These are phyloP conservation scores for Kurtzmaniella quercitrusa DNA, from an alignment of 1,139 yeast genomes.

Conservation along the genomic window DNA sequence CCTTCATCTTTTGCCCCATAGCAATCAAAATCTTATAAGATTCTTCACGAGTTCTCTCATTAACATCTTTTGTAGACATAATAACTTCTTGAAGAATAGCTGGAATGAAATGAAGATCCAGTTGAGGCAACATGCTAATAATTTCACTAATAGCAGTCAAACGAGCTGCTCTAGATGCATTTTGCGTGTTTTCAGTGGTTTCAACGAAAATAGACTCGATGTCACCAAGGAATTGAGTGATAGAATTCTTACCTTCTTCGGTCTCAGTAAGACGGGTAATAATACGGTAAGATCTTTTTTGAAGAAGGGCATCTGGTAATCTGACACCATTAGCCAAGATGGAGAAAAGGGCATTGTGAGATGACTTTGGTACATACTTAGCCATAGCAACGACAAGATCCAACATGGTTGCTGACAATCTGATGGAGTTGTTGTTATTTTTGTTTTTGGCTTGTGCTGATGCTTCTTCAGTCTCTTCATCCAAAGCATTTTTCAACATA, in stretches of 20 bases:
- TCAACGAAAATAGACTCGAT: slow-evolving; percentile 59
- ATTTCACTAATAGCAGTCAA: slow-evolving; percentile 62
- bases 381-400: slow-evolving; percentile 87
- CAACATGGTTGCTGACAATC: slow-evolving; percentile 79
- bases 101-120: slow-evolving; percentile 74
- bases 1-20: slow-evolving; percentile 76
- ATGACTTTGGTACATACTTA: slow-evolving; percentile 67
- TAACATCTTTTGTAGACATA: slow-evolving; percentile 86
- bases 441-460: slow-evolving; percentile 19
- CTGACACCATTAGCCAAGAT: slow-evolving; percentile 71
- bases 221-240: slow-evolving; percentile 47
- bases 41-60: slow-evolving; percentile 84
- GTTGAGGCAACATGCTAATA: slow-evolving; percentile 55
- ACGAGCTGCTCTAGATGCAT: slow-evolving; percentile 80
- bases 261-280: slow-evolving; percentile 67
- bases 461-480: slow-evolving; percentile 44
- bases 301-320: slow-evolving; percentile 61
- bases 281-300: slow-evolving; percentile 87
- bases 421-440: slow-evolving; percentile 27
- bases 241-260: slow-evolving; percentile 57
- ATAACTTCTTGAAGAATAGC: slow-evolving; percentile 82
- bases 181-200: slow-evolving; percentile 57
- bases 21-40: slow-evolving; percentile 73
- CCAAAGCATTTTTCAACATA: slow-evolving; percentile 70
- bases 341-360: slow-evolving; percentile 70